Evolutionary conservation across 2,329 filamentous ascomycete genomes (phyloP).

Genomic region (Zymoseptoria passerinii): DNA sequence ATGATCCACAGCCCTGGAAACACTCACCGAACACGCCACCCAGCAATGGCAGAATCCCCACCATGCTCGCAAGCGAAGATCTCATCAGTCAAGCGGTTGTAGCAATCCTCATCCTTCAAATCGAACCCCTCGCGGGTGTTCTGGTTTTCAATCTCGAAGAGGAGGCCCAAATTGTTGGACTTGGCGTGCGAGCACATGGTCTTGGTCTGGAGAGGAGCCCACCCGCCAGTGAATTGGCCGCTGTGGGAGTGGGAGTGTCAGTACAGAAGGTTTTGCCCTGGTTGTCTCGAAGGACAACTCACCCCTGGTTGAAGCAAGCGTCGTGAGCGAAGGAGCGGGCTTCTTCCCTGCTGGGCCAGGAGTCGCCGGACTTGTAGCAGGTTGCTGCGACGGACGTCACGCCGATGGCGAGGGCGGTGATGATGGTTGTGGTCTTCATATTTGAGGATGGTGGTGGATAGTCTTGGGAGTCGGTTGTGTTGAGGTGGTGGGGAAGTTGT

Average conservation of each 20-base stretch:
- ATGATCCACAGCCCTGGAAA: no score
- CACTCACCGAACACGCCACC: neutral
- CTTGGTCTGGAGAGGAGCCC: conserved; percentile 9
- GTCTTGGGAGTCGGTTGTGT: neutral
- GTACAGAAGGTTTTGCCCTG: no score
- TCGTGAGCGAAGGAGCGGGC: conserved; percentile 6
- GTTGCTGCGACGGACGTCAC: neutral
- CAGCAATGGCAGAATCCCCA: neutral
- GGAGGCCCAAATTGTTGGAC: conserved; percentile 1
- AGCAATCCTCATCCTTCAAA: conserved; percentile 11
- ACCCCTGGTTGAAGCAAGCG: conserved; percentile 5
- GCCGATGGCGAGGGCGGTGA: neutral
- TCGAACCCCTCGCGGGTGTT: conserved; percentile 8
- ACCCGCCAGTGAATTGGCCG: conserved; percentile 14
- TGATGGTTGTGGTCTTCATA: neutral
- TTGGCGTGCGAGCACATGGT: conserved; percentile 9
- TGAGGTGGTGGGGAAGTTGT: neutral
- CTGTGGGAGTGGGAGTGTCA: neutral
- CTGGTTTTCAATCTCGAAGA: conserved; percentile 12
- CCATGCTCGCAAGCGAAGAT: conserved; percentile 5
- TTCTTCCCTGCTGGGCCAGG: conserved; percentile 6
- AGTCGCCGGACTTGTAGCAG: conserved; percentile 6
- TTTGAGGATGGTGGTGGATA: neutral
- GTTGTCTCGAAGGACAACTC: neutral
- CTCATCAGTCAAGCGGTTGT: conserved; percentile 7